These are phyloP conservation scores for Penicillium alfredii DNA, from an alignment of 495 filamentous ascomycete genomes.

Conservation along the genomic window DNA sequence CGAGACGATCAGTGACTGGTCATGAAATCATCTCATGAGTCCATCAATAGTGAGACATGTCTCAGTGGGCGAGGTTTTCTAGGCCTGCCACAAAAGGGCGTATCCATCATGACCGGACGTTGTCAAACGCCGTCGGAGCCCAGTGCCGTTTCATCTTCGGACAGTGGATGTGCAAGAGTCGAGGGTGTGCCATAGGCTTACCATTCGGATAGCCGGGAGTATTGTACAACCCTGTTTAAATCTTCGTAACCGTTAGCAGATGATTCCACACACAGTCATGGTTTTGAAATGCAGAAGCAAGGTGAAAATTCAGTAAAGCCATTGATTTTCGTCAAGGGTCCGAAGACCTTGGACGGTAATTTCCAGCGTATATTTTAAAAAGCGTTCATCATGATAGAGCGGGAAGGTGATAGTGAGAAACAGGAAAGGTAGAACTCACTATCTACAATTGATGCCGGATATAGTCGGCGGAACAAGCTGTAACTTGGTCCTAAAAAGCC, in stretches of 20 bases:
- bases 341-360: slow-evolving; percentile 94
- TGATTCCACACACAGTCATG: slow-evolving; percentile 3
- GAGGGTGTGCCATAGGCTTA: slow-evolving; percentile 24
- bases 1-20: slow-evolving; percentile 29
- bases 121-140: slow-evolving; percentile 76
- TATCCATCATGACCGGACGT: slow-evolving; percentile 70
- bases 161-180: slow-evolving; percentile 11
- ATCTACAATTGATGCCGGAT: slow-evolving; percentile 9
- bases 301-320: slow-evolving; percentile 72
- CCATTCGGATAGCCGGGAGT: slow-evolving; percentile 18
- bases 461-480: no score
- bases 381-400: slow-evolving; percentile 68
- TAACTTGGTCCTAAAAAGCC: slow-evolving; percentile 19
- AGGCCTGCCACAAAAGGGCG: slow-evolving; percentile 96
- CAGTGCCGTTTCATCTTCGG: slow-evolving; percentile 99
- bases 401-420: slow-evolving; percentile 1
- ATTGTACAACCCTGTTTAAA: slow-evolving; percentile 1
- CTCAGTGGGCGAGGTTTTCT: slow-evolving; percentile 99
- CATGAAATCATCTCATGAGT: slow-evolving; percentile 16
- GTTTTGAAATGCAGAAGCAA: slow-evolving; percentile 8
- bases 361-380: slow-evolving; percentile 92
- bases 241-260: slow-evolving; percentile 28
- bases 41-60: slow-evolving; percentile 19
- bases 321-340: slow-evolving; percentile 76
- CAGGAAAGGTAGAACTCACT: slow-evolving; percentile 22